Evolutionary conservation across 2,329 filamentous ascomycete genomes (phyloP), one percentile per base, ranked within the genome.

Genomic region (Fusarium sambucinum): DNA sequence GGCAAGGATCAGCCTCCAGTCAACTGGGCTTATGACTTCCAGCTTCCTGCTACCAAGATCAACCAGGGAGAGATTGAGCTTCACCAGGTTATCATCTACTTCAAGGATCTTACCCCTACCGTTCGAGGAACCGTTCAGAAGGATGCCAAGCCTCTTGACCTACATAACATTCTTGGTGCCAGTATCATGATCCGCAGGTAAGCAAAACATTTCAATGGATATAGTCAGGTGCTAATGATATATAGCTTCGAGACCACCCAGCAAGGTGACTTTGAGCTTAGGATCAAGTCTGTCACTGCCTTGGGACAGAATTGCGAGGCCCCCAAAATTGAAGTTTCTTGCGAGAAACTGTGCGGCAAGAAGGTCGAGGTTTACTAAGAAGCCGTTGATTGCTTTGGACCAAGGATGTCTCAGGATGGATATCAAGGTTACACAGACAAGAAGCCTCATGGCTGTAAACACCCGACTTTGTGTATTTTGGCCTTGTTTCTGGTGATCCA

Each of bases 111-210:
- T 9, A n/a, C 27, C 21, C 47, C 47, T 9, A 38, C 47, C 8
- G 33, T 50, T 19, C 47, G 47, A 9, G 47, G 47, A 16, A 38
- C 47, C 1, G 21, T 17, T 14, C 17, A 50, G 33, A 25, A 50
- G 23, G 47, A 50, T 25, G 32, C 13, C 8, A 50, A 38, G 47
- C 17, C 47, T 38, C 47, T 50, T 50, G 25, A 38, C 9, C 33
- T 50, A 6, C 16, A 23, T n/a, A 25, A 50, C 6, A 13, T 50
- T 13, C 32, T 50, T 13, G 47, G 47, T 17, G 13, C 47, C 3
- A 38, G 47, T 14, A 50, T 50, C 9, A 50, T 50, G 47, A 38
- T 50, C 35, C 47, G 47, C 47, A 50, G 47, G 47, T 37, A 5
- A 27, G 33, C 19, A n/a, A 3, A 5, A 17, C 16, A 19, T 7